A percentile compares a stretch with the other conserved stretches of the same genome.
These are phyloP conservation scores for Calamus simplicifolius DNA, from an alignment of 176 grass and related monocot genomes.

Conservation along the genomic window DNA sequence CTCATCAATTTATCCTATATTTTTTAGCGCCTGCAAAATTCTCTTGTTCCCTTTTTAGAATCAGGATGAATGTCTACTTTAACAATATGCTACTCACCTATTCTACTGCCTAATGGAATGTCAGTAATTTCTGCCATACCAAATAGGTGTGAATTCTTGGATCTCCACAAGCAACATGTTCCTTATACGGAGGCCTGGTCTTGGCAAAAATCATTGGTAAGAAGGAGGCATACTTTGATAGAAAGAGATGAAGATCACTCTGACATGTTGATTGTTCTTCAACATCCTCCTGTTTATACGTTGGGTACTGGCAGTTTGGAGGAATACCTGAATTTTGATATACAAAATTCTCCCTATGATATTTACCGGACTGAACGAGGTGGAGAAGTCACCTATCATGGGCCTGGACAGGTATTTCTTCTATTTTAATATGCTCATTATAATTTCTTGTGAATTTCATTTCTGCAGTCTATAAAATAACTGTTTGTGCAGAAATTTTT, in stretches of 20 bases:
- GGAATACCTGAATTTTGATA: conserved; percentile 56
- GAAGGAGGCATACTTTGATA: conserved; percentile 36
- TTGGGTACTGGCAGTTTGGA: conserved; percentile 36
- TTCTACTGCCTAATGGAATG: no score
- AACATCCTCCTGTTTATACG: conserved; percentile 67
- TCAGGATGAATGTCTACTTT: no score
- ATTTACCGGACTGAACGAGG: conserved; percentile 55
- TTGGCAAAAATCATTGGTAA: conserved; percentile 58
- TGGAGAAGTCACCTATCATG: conserved; percentile 93
- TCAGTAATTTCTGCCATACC: neutral
- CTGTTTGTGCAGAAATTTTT: no score
- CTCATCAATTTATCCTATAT: no score
- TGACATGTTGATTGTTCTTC: conserved; percentile 54
- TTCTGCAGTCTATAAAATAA: no score
- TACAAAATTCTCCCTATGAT: conserved; percentile 50
- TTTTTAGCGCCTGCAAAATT: no score
- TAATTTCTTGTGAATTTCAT: no score
- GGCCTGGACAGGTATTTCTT: conserved; percentile 63
- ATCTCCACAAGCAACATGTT: conserved; percentile 14
- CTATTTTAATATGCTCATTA: neutral
- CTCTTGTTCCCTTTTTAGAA: no score
- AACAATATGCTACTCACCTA: no score
- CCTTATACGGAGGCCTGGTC: conserved; percentile 33
- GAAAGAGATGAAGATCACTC: conserved; percentile 28
- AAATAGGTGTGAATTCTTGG: conserved; percentile 14